These are phyloP conservation scores for Xylaria digitata DNA, from an alignment of 2,329 filamentous ascomycete species.

Conservation along the genomic window DNA sequence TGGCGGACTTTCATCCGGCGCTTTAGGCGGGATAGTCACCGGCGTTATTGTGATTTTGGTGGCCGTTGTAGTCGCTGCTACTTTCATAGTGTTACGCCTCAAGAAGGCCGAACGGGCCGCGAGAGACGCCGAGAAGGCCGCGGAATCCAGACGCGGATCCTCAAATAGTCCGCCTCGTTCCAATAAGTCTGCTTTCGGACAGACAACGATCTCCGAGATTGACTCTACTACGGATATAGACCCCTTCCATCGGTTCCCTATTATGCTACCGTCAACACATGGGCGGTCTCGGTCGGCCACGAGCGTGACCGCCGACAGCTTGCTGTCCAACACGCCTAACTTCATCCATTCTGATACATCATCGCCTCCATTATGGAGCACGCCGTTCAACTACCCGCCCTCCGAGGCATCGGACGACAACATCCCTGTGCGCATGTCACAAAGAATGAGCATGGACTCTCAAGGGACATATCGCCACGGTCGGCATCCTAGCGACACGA, in stretches of 20 bases:
- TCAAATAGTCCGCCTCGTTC: slow-evolving; percentile 50
- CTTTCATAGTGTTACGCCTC: slow-evolving; percentile 63
- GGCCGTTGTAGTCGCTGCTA: slow-evolving; percentile 59
- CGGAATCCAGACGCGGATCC: slow-evolving; percentile 52
- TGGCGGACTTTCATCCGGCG: slow-evolving; percentile 53
- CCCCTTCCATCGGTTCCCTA: slow-evolving; percentile 50
- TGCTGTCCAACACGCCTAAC: slow-evolving; percentile 41
- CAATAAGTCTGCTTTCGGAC: slow-evolving; percentile 53
- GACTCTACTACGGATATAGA: slow-evolving; percentile 58
- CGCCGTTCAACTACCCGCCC: slow-evolving; percentile 36
- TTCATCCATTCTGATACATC: slow-evolving; percentile 39
- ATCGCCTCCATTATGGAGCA: slow-evolving; percentile 42
- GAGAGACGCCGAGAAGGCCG: slow-evolving; percentile 51
- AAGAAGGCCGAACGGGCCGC: slow-evolving; percentile 58
- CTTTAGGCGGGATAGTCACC: slow-evolving; percentile 66
- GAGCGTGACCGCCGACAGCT: slow-evolving; percentile 31
- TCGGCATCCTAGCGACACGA: slow-evolving; percentile 58
- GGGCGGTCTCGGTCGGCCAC: slow-evolving; percentile 42
- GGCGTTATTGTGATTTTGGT: slow-evolving; percentile 62
- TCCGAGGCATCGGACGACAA: slow-evolving; percentile 43
- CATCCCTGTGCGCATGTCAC: slow-evolving; percentile 41
- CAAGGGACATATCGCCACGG: slow-evolving; percentile 46
- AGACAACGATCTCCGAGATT: slow-evolving; percentile 57
- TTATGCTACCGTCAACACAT: slow-evolving; percentile 42
- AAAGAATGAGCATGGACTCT: slow-evolving; percentile 48